These are phyloP conservation scores for Pseudonitzschia pungens DNA, from an alignment of 108 stramenopile genomes.

Conservation along the genomic window DNA sequence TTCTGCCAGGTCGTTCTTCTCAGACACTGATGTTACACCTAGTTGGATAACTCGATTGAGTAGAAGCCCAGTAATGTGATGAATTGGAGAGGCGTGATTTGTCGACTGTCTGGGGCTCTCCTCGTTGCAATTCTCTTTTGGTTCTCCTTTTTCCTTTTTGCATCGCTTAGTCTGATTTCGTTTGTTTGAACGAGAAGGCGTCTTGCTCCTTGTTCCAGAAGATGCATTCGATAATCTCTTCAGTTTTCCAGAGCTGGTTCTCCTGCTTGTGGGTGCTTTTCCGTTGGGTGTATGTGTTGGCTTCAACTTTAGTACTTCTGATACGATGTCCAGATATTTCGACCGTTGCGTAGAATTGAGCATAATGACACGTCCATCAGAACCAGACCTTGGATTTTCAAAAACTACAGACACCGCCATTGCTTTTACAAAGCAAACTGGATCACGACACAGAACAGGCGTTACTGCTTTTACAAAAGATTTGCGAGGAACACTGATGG, in stretches of 20 bases:
- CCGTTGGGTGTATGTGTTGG: not conserved
- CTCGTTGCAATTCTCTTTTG: slow-evolving; percentile 28
- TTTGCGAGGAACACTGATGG: slow-evolving; percentile 37
- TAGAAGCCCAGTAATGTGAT: slow-evolving; percentile 7
- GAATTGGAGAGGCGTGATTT: not conserved
- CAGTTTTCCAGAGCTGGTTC: slow-evolving; percentile 43
- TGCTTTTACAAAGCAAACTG: slow-evolving; percentile 68
- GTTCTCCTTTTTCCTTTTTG: slow-evolving; percentile 38
- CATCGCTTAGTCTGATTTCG: slow-evolving; percentile 18
- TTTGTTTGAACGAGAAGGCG: slow-evolving; percentile 40
- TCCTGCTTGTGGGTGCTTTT: slow-evolving; percentile 22
- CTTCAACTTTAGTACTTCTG: slow-evolving; percentile 28
- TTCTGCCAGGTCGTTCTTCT: not conserved
- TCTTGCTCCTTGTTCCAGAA: slow-evolving; percentile 46
- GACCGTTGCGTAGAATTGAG: slow-evolving; percentile 47
- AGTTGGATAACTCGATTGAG: slow-evolving; percentile 10
- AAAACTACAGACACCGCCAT: slow-evolving; percentile 56
- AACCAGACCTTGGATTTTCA: slow-evolving; percentile 23
- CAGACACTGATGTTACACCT: not conserved
- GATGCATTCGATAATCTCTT: slow-evolving; percentile 16
- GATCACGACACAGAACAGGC: slow-evolving; percentile 76
- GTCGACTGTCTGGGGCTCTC: slow-evolving; percentile 10
- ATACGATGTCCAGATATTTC: slow-evolving; percentile 49
- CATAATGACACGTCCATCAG: slow-evolving; percentile 38
- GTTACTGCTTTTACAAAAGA: slow-evolving; percentile 61